A percentile compares a stretch with the other conserved stretches of the same genome.
Evolutionary conservation across 2,329 filamentous ascomycete species (phyloP).

Genomic region (Ceratocystis eucalypticola): DNA sequence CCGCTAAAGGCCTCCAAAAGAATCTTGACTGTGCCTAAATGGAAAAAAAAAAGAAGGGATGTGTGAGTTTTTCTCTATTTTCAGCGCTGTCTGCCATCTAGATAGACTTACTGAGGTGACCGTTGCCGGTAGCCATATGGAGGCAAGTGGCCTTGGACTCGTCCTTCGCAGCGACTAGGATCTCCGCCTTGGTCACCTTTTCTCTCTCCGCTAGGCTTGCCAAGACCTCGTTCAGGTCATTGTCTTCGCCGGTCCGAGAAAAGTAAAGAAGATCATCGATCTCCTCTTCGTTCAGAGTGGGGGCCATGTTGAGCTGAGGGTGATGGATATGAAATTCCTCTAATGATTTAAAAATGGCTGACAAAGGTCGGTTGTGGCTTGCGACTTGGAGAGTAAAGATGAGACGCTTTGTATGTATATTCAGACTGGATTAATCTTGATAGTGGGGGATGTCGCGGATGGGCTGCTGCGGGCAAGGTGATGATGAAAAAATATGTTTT

Average conservation of each 20-base stretch:
- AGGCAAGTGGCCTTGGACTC: conserved; percentile 64
- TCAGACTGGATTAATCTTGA: conserved; percentile 10
- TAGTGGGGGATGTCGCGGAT: conserved; percentile 14
- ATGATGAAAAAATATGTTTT: conserved; percentile 13
- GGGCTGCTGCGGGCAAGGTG: neutral
- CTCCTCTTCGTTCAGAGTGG: conserved; percentile 57
- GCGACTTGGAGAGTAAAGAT: conserved; percentile 6
- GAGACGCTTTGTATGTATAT: conserved; percentile 12
- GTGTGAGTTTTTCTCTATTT: conserved; percentile 2
- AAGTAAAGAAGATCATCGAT: conserved; percentile 88
- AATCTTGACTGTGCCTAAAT: conserved; percentile 33
- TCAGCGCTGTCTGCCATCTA: neutral
- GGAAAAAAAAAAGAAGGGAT: neutral
- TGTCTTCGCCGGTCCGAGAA: conserved; percentile 61
- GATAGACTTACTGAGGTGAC: conserved; percentile 52
- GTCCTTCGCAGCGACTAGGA: conserved; percentile 60
- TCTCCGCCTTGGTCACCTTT: conserved; percentile 42
- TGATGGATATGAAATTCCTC: conserved; percentile 11
- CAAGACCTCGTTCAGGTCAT: conserved; percentile 50
- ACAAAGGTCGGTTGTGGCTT: neutral
- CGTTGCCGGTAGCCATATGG: conserved; percentile 90
- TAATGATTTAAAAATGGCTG: neutral
- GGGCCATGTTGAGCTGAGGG: conserved; percentile 30
- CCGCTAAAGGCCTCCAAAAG: conserved; percentile 32
- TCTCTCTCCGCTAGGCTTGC: conserved; percentile 49